A percentile compares a stretch with the other conserved stretches of the same genome.
phyloP scores from a whole-genome alignment of 805 yeast species.

The Tetrapisispora phaffii region DNA sequence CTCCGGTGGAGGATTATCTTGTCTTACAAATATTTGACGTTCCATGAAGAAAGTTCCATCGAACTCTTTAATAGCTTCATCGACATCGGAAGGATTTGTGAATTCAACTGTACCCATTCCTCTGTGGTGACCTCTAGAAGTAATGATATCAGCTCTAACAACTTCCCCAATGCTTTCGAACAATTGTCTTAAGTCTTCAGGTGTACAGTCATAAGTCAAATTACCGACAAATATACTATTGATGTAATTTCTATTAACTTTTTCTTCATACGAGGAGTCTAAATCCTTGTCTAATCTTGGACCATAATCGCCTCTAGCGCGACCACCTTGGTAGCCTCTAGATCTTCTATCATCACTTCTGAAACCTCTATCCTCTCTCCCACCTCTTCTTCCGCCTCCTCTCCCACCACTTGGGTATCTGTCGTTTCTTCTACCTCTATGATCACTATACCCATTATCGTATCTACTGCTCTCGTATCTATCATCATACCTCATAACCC shows the following conservation, averaged over 20 bases:
- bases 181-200: conserved; percentile 48
- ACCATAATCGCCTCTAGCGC: conserved; percentile 19
- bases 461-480: conserved; percentile 31
- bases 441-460: conserved; percentile 30
- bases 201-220: conserved; percentile 53
- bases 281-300: conserved; percentile 17
- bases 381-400: conserved; percentile 28
- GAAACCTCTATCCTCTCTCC: conserved; percentile 22
- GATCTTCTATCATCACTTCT: conserved; percentile 20
- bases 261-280: conserved; percentile 18
- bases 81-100: conserved; percentile 51
- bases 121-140: conserved; percentile 67
- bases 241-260: conserved; percentile 48
- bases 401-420: background rate
- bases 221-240: conserved; percentile 69
- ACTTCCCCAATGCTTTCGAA: conserved; percentile 57
- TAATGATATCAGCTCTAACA: conserved; percentile 73
- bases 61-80: conserved; percentile 56
- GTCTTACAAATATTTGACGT: conserved; percentile 80
- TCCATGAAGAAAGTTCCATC: conserved; percentile 59
- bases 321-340: conserved; percentile 7
- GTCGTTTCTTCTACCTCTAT: conserved; percentile 11
- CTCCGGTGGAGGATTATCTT: conserved; percentile 76
- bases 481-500: background rate
- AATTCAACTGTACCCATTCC: conserved; percentile 92